Evolutionary conservation across 129 eudicot genomes (phyloP).

Genomic region (Pittosporum tobira): DNA sequence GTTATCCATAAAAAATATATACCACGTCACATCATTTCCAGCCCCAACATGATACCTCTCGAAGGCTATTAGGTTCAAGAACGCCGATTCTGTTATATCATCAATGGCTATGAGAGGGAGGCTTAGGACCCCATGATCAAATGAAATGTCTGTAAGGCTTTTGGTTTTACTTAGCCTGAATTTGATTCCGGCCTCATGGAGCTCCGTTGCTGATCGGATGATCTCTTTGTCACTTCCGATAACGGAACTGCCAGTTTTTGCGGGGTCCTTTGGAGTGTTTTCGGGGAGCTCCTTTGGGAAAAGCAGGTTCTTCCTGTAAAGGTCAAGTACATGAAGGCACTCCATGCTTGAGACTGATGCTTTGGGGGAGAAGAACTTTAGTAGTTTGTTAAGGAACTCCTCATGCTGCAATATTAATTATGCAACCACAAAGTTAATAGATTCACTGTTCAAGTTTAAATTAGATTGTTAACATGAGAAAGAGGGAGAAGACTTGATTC

Average conservation of each 20-base stretch:
- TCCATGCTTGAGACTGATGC: slow-evolving; percentile 25
- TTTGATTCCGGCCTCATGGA: slow-evolving; percentile 57
- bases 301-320: slow-evolving; percentile 45
- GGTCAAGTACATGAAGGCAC: slow-evolving; percentile 41
- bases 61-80: slow-evolving; percentile 55
- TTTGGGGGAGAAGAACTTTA: slow-evolving; percentile 32
- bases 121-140: slow-evolving; percentile 35
- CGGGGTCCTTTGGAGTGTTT: slow-evolving; percentile 1
- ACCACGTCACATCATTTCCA: slow-evolving; percentile 52
- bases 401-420: slow-evolving; percentile 20
- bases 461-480: not conserved
- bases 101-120: slow-evolving; percentile 56
- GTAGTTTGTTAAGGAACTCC: slow-evolving; percentile 34
- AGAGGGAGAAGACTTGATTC: no score
- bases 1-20: slow-evolving; percentile 54
- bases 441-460: no score
- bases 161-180: slow-evolving; percentile 32
- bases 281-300: slow-evolving; percentile 24
- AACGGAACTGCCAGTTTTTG: not conserved
- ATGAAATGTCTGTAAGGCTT: slow-evolving; percentile 57
- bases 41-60: slow-evolving; percentile 74
- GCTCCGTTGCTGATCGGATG: slow-evolving; percentile 51
- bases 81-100: slow-evolving; percentile 47
- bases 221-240: slow-evolving; percentile 31
- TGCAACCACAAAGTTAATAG: not conserved